A percentile compares a stretch with the other conserved stretches of the same genome.
Conservation (phyloP, 2,329 filamentous ascomycete genomes). For the Cladosporium sp. region DNA sequence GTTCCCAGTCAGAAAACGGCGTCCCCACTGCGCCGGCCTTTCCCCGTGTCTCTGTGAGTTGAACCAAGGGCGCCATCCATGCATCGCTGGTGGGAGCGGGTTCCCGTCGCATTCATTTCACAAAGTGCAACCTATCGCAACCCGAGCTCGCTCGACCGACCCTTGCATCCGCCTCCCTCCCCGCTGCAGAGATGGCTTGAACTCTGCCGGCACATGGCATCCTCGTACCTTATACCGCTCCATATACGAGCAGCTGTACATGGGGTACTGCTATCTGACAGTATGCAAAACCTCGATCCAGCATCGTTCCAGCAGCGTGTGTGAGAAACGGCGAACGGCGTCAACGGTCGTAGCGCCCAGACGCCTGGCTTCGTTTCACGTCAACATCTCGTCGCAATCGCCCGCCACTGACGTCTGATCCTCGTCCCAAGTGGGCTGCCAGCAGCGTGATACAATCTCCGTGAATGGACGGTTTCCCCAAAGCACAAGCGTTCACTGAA, state of each 20-base stretch:
- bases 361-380: slow-evolving; percentile 3
- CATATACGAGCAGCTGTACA: background rate
- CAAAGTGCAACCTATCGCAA: background rate
- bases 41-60: slow-evolving; percentile 2
- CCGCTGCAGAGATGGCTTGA: background rate
- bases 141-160: background rate
- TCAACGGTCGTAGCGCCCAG: slow-evolving; percentile 10
- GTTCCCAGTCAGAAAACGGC: slow-evolving; percentile 1
- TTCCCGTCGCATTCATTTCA: slow-evolving; percentile 2
- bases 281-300: background rate
- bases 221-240: background rate
- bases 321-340: background rate
- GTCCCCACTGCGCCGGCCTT: slow-evolving; percentile 8
- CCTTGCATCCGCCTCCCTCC: background rate
- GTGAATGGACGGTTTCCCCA: slow-evolving; percentile 1
- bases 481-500: slow-evolving; percentile 4
- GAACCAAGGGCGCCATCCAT: background rate
- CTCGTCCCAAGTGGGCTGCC: slow-evolving; percentile 1
- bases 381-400: slow-evolving; percentile 5
- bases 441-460: background rate
- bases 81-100: background rate
- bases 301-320: background rate
- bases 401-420: slow-evolving; percentile 3
- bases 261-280: background rate
- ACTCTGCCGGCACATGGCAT: slow-evolving; percentile 3